Evolutionary conservation across 257 asterid genomes (phyloP).

Genomic region (Solanum lycopersicoides): DNA sequence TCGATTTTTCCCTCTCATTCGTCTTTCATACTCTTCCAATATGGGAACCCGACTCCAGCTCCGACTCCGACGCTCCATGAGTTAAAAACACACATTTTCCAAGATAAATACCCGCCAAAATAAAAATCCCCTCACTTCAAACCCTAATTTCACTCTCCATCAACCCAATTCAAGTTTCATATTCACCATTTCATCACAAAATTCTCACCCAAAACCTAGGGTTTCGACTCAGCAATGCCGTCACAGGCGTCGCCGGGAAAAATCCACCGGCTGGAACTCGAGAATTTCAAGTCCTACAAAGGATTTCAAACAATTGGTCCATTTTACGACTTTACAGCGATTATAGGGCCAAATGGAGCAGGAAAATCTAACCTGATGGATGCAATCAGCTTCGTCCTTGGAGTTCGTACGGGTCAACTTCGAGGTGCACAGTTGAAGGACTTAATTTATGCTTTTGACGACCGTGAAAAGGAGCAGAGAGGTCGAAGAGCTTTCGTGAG

Average conservation of each 20-base stretch:
- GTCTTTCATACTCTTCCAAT: neutral
- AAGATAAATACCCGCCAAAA: neutral
- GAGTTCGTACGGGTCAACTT: constrained; percentile 94
- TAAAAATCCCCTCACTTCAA: neutral
- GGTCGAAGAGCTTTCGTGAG: constrained; percentile 80
- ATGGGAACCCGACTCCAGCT: neutral
- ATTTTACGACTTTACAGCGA: constrained; percentile 86
- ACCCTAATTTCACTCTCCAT: neutral
- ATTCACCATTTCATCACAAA: neutral
- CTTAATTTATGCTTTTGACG: constrained; percentile 80
- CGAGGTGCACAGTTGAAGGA: constrained; percentile 86
- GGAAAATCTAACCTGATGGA: constrained; percentile 98
- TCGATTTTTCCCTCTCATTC: neutral
- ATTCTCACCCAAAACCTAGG: neutral
- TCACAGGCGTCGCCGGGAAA: constrained; percentile 48
- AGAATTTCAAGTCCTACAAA: constrained; percentile 88
- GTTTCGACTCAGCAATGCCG: constrained; percentile 25
- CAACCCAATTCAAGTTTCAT: neutral
- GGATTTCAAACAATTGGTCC: constrained; percentile 88
- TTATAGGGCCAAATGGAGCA: constrained; percentile 96
- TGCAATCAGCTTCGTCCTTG: constrained; percentile 96
- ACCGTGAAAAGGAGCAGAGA: constrained; percentile 72
- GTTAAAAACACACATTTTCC: neutral
- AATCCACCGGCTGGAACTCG: constrained; percentile 77
- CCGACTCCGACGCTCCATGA: neutral